Conservation (phyloP, 2,329 filamentous ascomycete species). For the Fusarium nelsonii region DNA sequence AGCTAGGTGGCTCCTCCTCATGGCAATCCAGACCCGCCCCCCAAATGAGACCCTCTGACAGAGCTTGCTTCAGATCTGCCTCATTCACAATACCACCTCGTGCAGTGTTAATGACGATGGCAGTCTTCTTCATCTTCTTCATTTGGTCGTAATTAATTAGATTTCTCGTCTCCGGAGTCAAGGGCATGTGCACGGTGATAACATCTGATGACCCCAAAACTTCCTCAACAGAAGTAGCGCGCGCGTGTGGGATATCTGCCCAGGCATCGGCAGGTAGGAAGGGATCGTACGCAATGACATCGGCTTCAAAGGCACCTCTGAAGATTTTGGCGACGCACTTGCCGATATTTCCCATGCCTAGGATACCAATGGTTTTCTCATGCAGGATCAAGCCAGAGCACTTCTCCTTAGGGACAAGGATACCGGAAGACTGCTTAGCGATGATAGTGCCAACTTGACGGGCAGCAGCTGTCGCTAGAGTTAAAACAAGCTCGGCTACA, state of each 20-base stretch:
- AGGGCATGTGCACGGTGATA: slow-evolving; percentile 54
- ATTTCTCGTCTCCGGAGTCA: slow-evolving; percentile 50
- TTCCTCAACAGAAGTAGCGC: slow-evolving; percentile 50
- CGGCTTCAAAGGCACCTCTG: slow-evolving; percentile 51
- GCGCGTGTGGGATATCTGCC: slow-evolving; percentile 51
- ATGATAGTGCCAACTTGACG: slow-evolving; percentile 51
- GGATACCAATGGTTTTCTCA: slow-evolving; percentile 53
- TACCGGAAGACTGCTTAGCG: slow-evolving; percentile 48
- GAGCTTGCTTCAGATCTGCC: slow-evolving; percentile 48
- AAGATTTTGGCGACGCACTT: slow-evolving; percentile 54
- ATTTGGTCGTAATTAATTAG: slow-evolving; percentile 52
- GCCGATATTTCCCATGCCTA: slow-evolving; percentile 58
- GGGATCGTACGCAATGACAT: slow-evolving; percentile 54
- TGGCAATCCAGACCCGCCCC: slow-evolving; percentile 58
- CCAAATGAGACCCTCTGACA: slow-evolving; percentile 53
- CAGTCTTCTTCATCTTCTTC: slow-evolving; percentile 53
- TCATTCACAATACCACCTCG: slow-evolving; percentile 58
- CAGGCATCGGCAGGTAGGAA: slow-evolving; percentile 51
- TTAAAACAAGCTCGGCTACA: slow-evolving; percentile 56
- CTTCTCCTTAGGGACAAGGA: slow-evolving; percentile 54
- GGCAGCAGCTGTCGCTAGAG: slow-evolving; percentile 53
- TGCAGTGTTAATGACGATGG: slow-evolving; percentile 57
- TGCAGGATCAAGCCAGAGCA: slow-evolving; percentile 56
- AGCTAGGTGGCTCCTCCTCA: slow-evolving; percentile 55
- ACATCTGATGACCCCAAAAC: slow-evolving; percentile 52